These are phyloP conservation scores for Phlebopus sp. DNA, from an alignment of 1,284 basidiomycete species.

Conservation along the genomic window DNA sequence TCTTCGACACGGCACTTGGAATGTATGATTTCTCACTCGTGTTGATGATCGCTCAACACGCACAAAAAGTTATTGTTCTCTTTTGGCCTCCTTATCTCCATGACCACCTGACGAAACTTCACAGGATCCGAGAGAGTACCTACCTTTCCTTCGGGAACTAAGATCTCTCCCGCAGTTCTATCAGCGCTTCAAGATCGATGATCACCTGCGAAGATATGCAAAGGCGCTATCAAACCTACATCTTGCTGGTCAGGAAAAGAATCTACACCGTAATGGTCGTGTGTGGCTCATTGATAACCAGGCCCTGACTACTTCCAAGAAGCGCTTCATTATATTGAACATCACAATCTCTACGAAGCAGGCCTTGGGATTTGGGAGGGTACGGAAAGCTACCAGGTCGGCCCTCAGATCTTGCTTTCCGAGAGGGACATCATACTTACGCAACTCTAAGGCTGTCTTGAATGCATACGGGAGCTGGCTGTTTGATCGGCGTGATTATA, in stretches of 20 bases:
- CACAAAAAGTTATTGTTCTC: slow-evolving; percentile 72
- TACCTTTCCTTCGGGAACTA: slow-evolving; percentile 93
- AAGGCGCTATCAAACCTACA: slow-evolving; percentile 79
- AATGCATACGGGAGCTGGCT: slow-evolving; percentile 87
- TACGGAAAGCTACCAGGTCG: slow-evolving; percentile 65
- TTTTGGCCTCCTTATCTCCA: too few relatives aligned
- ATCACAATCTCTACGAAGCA: slow-evolving; percentile 73
- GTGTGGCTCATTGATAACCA: slow-evolving; percentile 25
- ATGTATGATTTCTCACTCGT: slow-evolving; percentile 99
- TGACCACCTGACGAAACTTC: background rate
- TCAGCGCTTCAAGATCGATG: slow-evolving; percentile 91
- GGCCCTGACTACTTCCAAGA: slow-evolving; percentile 72
- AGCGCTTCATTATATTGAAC: slow-evolving; percentile 77
- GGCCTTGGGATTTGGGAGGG: slow-evolving; percentile 74
- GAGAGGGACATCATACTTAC: slow-evolving; percentile 4
- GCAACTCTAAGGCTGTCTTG: slow-evolving; percentile 50
- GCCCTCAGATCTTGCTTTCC: slow-evolving; percentile 20
- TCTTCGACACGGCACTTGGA: slow-evolving; percentile 94
- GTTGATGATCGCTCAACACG: slow-evolving; percentile 94
- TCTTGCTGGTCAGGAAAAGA: slow-evolving; percentile 56
- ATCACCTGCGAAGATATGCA: slow-evolving; percentile 78
- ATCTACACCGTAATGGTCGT: background rate
- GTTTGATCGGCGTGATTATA: slow-evolving; percentile 80
- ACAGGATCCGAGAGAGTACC: slow-evolving; percentile 95
- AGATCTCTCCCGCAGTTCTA: slow-evolving; percentile 79